Percentiles rank a stretch among this genome's conserved stretches.
These are phyloP conservation scores for Talaromyces thailandensis DNA, from an alignment of 495 filamentous ascomycete genomes.

Conservation along the genomic window DNA sequence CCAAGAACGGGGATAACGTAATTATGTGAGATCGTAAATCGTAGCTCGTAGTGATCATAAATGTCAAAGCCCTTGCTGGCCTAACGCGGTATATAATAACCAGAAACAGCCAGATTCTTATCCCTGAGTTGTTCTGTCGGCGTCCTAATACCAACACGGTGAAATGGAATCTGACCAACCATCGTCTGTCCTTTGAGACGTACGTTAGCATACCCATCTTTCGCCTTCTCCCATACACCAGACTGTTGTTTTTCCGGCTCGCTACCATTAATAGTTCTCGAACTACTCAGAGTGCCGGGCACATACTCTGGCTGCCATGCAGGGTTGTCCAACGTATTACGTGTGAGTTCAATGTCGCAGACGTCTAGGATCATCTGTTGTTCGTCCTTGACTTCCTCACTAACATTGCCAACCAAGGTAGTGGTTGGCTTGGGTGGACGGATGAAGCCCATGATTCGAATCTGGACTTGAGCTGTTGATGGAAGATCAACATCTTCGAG, in stretches of 20 bases:
- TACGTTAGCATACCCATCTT: constrained; percentile 28
- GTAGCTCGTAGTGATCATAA: not conserved
- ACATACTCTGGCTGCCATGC: constrained; percentile 40
- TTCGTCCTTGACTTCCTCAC: constrained; percentile 27
- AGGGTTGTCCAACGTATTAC: constrained; percentile 42
- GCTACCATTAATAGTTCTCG: constrained; percentile 7
- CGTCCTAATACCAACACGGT: constrained; percentile 46
- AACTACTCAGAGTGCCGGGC: constrained; percentile 11
- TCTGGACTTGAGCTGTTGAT: constrained; percentile 28
- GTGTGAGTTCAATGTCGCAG: constrained; percentile 39
- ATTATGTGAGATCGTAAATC: not conserved
- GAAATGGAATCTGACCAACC: constrained; percentile 44
- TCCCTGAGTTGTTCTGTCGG: constrained; percentile 40
- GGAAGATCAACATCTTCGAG: constrained; percentile 29
- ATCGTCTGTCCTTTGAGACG: constrained; percentile 36
- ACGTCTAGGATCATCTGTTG: constrained; percentile 29
- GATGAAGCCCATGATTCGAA: constrained; percentile 49
- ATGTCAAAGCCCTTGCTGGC: not conserved
- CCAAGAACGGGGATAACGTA: not conserved
- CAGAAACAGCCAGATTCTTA: constrained; percentile 23
- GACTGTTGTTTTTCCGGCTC: constrained; percentile 15
- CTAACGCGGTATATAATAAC: constrained; percentile 31
- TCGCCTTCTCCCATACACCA: constrained; percentile 22
- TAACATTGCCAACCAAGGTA: constrained; percentile 14
- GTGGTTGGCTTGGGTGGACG: constrained; percentile 13